Conservation (phyloP, 2,329 filamentous ascomycete genomes). For the Colletotrichum simmondsii region DNA sequence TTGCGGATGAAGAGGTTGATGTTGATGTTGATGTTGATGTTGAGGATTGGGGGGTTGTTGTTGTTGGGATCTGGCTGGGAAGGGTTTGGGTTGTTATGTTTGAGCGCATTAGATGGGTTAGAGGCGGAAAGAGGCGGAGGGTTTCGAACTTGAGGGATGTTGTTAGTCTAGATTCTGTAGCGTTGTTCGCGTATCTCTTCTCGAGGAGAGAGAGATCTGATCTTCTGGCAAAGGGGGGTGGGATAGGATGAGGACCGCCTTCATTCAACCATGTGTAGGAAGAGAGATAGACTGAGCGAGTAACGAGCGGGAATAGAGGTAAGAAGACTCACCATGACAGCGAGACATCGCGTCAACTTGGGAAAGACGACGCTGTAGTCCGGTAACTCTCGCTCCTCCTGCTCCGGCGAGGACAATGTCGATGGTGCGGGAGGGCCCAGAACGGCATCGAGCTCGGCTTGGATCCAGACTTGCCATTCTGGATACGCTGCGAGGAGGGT, state of each 20-base stretch:
- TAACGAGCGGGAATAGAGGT: too few relatives aligned
- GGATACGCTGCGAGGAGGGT: constrained; percentile 57
- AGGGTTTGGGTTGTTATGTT: not conserved
- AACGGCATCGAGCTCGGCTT: constrained; percentile 55
- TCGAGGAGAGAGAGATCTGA: too few relatives aligned
- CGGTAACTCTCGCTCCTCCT: constrained; percentile 38
- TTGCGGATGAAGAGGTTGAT: constrained; percentile 35
- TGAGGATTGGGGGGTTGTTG: too few relatives aligned
- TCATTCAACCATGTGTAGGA: too few relatives aligned
- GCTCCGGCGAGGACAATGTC: constrained; percentile 35
- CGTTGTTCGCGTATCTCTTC: too few relatives aligned
- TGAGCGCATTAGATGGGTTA: not conserved
- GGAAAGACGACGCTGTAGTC: constrained; percentile 56
- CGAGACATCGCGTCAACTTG: constrained; percentile 53
- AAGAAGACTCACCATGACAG: constrained; percentile 50
- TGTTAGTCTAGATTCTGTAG: not conserved
- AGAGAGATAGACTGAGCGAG: too few relatives aligned
- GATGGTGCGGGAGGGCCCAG: not conserved
- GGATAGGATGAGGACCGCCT: too few relatives aligned
- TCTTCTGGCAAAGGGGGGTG: too few relatives aligned
- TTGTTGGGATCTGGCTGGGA: not conserved
- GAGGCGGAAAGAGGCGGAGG: constrained; percentile 1
- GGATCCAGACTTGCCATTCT: constrained; percentile 62
- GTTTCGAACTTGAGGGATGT: not conserved
- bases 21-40: not conserved